Base-by-base conservation (phyloP, 2,329 filamentous ascomycete genomes). In the Thelonectria blattea region DNA sequence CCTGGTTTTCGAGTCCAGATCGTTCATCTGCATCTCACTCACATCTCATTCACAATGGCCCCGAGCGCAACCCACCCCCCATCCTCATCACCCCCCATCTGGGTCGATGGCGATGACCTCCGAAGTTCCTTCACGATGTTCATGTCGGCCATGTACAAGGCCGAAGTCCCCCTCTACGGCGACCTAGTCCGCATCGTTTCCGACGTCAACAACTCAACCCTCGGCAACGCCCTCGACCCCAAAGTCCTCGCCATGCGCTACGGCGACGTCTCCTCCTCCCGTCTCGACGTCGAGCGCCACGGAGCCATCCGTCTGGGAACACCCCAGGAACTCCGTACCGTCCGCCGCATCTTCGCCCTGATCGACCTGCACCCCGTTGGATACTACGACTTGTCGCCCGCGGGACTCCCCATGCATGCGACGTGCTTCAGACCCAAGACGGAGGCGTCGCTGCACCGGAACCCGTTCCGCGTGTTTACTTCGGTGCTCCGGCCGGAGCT, bases 291-390 rank as follows among this genome's bases (percentile, higher is more conserved):
- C 3, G 71, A 72, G 37, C 65, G 75, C 20, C 80, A 83, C 55
- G 81, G 81, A 5, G 81, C 81, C 17, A 81, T 83, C 30, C 74
- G 81, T 0, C 73, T 83, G 2, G 80, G 81, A 4, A 81, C 77
- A 0, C 52, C 73, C 0, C 54, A 74, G 8, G 81, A 83, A 58
- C 69, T 83, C 14, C 68, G 67, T n/a, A 78, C 72, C 1, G 74
- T 82, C 43, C 61, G 73, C 3, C 75, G 80, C 20, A 70, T 84
- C 50, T 83, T 84, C 59, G 73, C 73, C 1, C 55, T 83, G 8
- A 70, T 84, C 52, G 80, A 77, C 2, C 79, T 84, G 76, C 66
- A 77, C 27, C 76, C 82, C 0, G 81, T 84, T 1, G 81, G 80
- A 3, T 83, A 83, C 64, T 84, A 84, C 64, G 80, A 84, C 55